Evolutionary conservation across 495 filamentous ascomycete species (phyloP), one percentile per base, ranked within the genome.

Genomic region (Xylaria cubensis): DNA sequence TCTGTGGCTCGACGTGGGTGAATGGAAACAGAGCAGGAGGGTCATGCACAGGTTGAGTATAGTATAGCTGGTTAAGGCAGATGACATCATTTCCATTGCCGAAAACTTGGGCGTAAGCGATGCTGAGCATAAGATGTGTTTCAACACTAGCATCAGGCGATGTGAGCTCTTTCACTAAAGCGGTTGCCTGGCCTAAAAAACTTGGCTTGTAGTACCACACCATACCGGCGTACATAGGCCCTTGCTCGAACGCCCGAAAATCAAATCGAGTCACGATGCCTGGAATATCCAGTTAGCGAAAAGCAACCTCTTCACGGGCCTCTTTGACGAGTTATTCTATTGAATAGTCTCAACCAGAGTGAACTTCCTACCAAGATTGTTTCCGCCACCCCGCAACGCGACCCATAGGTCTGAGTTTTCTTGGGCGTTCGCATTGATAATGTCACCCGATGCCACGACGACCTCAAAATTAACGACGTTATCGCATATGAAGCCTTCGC

Each of bases 341-440:
- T 36, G 34, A 36, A 36, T 6, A 6, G 34, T 6, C 34, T 36
- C 34, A 36, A 36, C 34, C 2, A 6, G 6, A 36, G 6, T 36
- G 34, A 36, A 36, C 34, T 36, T 36, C 34, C 2, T 36, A 36
- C 34, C 34, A 36, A 88, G 85, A 75, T 87, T 88, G 67, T 82
- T 84, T 3, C 76, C 87, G 9, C 86, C 87, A 9, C 86, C 87
- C 36, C 80, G 79, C 0, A 88, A 74, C 10, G 88, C 87, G 84
- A 80, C 86, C 80, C 86, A 89, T 7, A 89, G 82, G 36, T 89
- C 88, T 0, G 81, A 64, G 46, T 89, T 76, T 24, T 76, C 75
- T 10, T 75, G 64, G 15, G 81, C 69, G 29, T 79, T 83, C 66
- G 80, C 84, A 50, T 85, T 82, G 15, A 83, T 72, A 21, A 86